Conservation (phyloP, 2,329 filamentous ascomycete genomes). For the Raffaelea deltoideospora region DNA sequence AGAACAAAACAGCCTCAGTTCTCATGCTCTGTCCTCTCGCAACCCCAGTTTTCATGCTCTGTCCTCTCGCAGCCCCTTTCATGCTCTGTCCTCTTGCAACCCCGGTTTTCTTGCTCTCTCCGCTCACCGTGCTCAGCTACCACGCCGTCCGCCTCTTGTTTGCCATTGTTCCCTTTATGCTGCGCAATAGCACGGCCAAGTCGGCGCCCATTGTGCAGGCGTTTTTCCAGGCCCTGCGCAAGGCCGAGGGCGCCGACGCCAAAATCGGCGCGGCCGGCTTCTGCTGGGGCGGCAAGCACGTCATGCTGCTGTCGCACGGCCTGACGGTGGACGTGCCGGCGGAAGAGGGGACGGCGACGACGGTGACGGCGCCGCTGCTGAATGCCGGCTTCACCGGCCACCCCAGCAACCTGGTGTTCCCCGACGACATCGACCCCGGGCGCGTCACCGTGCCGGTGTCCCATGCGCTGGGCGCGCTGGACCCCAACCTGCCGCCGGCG, state of each 20-base stretch:
- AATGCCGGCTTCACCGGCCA: conserved; percentile 38
- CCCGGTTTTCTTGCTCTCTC: no score
- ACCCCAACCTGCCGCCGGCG: conserved; percentile 24
- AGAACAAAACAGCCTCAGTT: no score
- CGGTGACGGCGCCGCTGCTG: conserved; percentile 23
- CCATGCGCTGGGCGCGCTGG: conserved; percentile 29
- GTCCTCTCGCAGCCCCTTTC: no score
- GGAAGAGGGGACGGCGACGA: conserved; percentile 8
- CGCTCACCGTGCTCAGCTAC: conserved; percentile 9
- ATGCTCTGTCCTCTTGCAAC: no score
- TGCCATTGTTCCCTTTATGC: conserved; percentile 17
- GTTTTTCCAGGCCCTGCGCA: conserved; percentile 22
- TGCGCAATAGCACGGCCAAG: conserved; percentile 16
- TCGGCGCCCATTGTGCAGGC: conserved; percentile 18
- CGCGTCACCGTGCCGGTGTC: conserved; percentile 27
- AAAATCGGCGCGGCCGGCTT: conserved; percentile 40
- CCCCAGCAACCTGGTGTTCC: conserved; percentile 31
- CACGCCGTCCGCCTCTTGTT: conserved; percentile 12
- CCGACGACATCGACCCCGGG: conserved; percentile 32
- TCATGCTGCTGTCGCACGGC: conserved; percentile 28
- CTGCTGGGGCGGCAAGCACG: conserved; percentile 48
- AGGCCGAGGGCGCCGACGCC: conserved; percentile 14
- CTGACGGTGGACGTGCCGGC: conserved; percentile 4
- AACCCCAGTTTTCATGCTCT: no score
- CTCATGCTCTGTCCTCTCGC: no score